phyloP scores from a whole-genome alignment of 2,329 filamentous ascomycete genomes.

The Fusarium chaquense region DNA sequence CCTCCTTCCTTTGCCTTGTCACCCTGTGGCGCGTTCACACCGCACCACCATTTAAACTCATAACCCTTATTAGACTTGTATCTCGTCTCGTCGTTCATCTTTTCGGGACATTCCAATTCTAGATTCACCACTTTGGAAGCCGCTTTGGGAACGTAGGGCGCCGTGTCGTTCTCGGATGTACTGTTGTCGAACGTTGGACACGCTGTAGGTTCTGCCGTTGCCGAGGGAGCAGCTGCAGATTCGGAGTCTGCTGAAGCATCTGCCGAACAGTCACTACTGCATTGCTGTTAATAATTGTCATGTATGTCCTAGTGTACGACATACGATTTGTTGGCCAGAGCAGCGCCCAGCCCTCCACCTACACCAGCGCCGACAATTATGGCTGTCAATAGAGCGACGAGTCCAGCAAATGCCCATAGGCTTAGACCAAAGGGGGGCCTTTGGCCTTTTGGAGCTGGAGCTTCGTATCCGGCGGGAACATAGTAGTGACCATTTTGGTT shows the following conservation, averaged over 20 bases:
- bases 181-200: conserved; percentile 23
- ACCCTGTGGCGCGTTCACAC: conserved; percentile 22
- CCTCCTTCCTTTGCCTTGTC: conserved; percentile 18
- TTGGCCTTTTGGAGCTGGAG: neutral
- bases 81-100: conserved; percentile 10
- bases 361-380: conserved; percentile 36
- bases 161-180: conserved; percentile 22
- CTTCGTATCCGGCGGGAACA: conserved; percentile 18
- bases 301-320: accelerated
- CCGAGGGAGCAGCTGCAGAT: conserved; percentile 10
- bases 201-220: conserved; percentile 17
- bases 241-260: neutral
- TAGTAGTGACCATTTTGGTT: conserved; percentile 18
- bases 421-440: conserved; percentile 35
- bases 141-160: conserved; percentile 26
- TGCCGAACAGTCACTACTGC: conserved; percentile 13
- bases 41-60: conserved; percentile 38
- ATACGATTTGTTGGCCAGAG: conserved; percentile 34
- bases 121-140: neutral
- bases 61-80: conserved; percentile 35
- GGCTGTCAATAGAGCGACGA: conserved; percentile 30
- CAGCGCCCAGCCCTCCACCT: conserved; percentile 35
- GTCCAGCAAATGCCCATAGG: conserved; percentile 32
- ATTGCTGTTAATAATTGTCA: neutral
- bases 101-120: conserved; percentile 19